Conservation (phyloP, 176 grass and related monocot species). For the Echinochloa phyllopogon region DNA sequence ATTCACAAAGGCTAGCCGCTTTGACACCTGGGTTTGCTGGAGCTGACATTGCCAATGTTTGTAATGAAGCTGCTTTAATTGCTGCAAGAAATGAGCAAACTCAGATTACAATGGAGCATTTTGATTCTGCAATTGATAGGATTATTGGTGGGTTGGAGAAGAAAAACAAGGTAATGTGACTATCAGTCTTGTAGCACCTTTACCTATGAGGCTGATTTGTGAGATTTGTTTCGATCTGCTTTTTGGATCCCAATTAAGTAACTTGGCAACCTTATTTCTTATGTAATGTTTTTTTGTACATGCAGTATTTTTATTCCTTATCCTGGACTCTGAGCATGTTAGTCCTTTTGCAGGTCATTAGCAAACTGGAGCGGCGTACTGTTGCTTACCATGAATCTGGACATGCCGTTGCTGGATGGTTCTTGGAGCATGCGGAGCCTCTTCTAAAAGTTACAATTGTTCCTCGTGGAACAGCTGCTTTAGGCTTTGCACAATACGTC, state of each 20-base stretch:
- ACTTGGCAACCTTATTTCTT: slow-evolving; percentile 27
- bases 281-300: not conserved
- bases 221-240: not conserved
- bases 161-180: slow-evolving; percentile 87
- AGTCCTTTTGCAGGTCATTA: slow-evolving; percentile 73
- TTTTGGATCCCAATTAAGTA: slow-evolving; percentile 34
- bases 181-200: not conserved
- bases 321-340: not conserved
- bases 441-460: slow-evolving; percentile 98
- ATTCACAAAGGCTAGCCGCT: slow-evolving; percentile 90
- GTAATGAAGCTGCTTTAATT: slow-evolving; percentile 97
- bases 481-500: slow-evolving; percentile 96
- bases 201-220: not conserved
- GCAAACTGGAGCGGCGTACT: slow-evolving; percentile 85
- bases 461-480: slow-evolving; percentile 96
- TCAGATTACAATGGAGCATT: slow-evolving; percentile 84
- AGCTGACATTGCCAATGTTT: slow-evolving; percentile 98
- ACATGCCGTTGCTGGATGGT: slow-evolving; percentile 95
- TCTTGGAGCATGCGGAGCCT: slow-evolving; percentile 96
- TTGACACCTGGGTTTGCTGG: slow-evolving; percentile 98
- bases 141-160: slow-evolving; percentile 97
- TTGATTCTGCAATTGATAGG: slow-evolving; percentile 92
- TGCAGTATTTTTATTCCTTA: slow-evolving; percentile 6
- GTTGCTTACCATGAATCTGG: slow-evolving; percentile 87
- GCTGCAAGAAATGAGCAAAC: slow-evolving; percentile 74